Evolutionary conservation across 2,329 filamentous ascomycete genomes (phyloP), one percentile per base, ranked within the genome.

Genomic region (Emericellopsis atlantica): DNA sequence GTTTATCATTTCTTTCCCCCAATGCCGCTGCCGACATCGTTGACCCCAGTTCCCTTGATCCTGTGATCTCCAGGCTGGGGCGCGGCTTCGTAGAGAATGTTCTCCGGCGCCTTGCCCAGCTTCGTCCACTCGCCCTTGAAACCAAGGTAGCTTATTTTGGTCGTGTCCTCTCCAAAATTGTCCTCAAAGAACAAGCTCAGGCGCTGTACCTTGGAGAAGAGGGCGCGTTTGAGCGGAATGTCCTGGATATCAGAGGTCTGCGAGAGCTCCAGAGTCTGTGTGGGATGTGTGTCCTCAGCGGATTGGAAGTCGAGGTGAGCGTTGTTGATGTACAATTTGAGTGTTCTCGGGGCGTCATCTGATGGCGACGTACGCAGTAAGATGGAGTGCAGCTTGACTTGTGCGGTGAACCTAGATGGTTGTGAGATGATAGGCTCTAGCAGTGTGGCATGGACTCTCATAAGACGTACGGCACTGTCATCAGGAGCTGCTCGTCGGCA

Each of bases 61-160:
- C 73, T 76, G 64, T 98, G 92, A 64, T 98, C 92, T 37, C 67
- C 76, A 11, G 90, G 92, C 59, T 95, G 95, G 31, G 92, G 83
- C 22, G 90, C 90, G 15, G 88, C 84, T 71, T 98, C 92, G 60
- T 96, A 98, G 45, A 95, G 54, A 51, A 96, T 90, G 50, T 83
- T 87, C 6, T 83, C 68, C 1, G 92, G 88, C 56, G 58, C 64
- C 46, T 55, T 54, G 18, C 82, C 92, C 54, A 94, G 62, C 57
- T 80, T 79, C 75, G 92, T 92, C 72, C 87, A 96, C 62, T 95
- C 86, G 21, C 92, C 92, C 63, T 86, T 89, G 67, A 98, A 96
- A 1, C 85, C 92, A 43, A 96, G 48, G 62, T 95, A 98, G 46
- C 71, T 79, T 2, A 96, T 59, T 38, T 79, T 72, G 36, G 85